Base-by-base conservation (phyloP, 352 stramenopile genomes). In the Phytophthora litchii region DNA sequence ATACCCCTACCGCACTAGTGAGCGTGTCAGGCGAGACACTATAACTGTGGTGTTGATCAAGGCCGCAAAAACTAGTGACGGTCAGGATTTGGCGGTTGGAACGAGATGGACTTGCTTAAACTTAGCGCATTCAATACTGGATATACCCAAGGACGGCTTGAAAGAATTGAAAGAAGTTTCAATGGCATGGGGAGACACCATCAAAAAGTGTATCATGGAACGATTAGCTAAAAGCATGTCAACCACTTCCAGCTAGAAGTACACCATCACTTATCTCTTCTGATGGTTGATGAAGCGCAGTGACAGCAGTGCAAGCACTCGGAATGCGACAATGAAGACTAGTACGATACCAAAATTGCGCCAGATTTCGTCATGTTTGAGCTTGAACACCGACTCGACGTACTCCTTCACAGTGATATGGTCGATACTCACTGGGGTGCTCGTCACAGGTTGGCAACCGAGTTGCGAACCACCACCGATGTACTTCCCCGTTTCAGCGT, bases 261-360 rank as follows among this genome's bases (percentile, higher is more conserved):
- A 20, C 19, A 41, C 17, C 35, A 41, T 32, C 50, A 69, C 36
- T 66, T 83, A 60, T 17, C 48, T 53, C 46, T 64, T 64, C 29
- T 64, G 61, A 35, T 82, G 54, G 55, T 78, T 78, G 36, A 85
- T 35, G 34, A 67, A 85, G 5, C 76, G 72, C 21, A 85, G 48
- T 5, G 76, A 49, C 9, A 80, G 53, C 14, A 83, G 35, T 23
- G 46, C 54, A 0, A 82, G 10, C 3, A 70, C 35, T 12, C 73
- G 73, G 40, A 76, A 76, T 23, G 57, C 20, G 7, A 80, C 48
- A n/a, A 76, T 76, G 54, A 74, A 65, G 31, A 37, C 53, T 4
- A 76, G 32, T 2, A 74, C 27, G 29, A 82, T 67, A 14, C 31
- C 54, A 14, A 80, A 70, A 46, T 83, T 64, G 10, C 41, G 36